Evolutionary conservation across 805 yeast genomes (phyloP).

Genomic region (Barnettozyma wickerhamii): DNA sequence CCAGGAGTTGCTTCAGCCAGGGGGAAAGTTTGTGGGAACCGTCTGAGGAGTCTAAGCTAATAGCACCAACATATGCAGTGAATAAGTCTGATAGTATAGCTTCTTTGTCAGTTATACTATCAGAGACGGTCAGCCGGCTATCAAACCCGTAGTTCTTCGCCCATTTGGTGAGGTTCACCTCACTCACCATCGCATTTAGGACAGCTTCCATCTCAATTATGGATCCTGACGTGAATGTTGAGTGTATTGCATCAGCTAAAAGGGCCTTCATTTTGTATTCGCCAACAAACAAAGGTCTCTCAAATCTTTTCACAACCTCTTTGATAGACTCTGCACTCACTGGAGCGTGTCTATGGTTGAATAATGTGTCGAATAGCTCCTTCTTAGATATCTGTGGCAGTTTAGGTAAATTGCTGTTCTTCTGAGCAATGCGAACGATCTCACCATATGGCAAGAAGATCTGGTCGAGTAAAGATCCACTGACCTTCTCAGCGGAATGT

Average conservation of each 20-base stretch:
- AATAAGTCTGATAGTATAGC: background rate
- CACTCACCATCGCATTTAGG: background rate
- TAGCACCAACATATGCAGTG: slow-evolving; percentile 1
- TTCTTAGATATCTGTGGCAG: background rate
- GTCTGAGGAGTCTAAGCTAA: slow-evolving; percentile 2
- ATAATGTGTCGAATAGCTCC: background rate
- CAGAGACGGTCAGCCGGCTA: background rate
- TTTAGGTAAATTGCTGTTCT: background rate
- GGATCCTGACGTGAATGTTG: background rate
- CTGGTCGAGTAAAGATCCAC: too few species aligned
- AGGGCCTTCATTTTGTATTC: background rate
- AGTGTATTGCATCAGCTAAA: background rate
- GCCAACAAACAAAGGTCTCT: background rate
- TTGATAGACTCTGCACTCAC: background rate
- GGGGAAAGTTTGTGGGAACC: background rate
- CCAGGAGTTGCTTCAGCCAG: background rate
- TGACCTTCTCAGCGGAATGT: background rate
- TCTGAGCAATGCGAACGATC: background rate
- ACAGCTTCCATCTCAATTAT: background rate
- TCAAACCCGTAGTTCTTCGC: background rate
- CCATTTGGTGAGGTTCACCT: background rate
- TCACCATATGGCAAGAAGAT: too few species aligned
- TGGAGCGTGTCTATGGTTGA: background rate
- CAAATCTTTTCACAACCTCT: background rate
- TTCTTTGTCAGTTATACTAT: background rate